A percentile compares a stretch with the other conserved stretches of the same genome.
Conservation (phyloP, 495 filamentous ascomycete genomes). For the Penicilliopsis zonata region DNA sequence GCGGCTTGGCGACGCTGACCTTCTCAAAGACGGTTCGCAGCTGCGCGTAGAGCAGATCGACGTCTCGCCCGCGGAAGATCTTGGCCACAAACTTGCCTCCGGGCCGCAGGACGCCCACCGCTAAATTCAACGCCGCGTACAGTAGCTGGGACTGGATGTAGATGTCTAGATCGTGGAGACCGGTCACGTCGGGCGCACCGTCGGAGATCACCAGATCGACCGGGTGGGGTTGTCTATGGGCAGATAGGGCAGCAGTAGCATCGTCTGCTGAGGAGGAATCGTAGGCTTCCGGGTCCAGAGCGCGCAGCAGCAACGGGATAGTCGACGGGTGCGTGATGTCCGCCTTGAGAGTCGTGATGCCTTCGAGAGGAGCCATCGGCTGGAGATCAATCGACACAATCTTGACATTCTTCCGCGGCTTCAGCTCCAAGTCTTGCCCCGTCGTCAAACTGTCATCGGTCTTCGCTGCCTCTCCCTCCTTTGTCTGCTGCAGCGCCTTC, state of each 20-base stretch:
- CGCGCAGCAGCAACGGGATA: constrained; percentile 72
- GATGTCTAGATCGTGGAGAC: constrained; percentile 92
- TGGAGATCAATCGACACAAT: constrained; percentile 94
- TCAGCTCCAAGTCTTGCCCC: constrained; percentile 21
- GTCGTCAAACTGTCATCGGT: constrained; percentile 16
- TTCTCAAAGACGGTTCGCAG: constrained; percentile 79
- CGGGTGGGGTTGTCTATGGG: constrained; percentile 45
- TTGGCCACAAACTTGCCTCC: constrained; percentile 97
- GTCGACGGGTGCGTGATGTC: constrained; percentile 97
- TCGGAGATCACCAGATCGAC: constrained; percentile 92
- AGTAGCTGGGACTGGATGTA: constrained; percentile 95
- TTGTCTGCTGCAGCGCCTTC: constrained; percentile 29
- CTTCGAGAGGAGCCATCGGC: constrained; percentile 84
- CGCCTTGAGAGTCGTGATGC: constrained; percentile 80
- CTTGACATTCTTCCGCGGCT: constrained; percentile 64
- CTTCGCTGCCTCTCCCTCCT: constrained; percentile 8
- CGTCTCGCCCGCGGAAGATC: constrained; percentile 89
- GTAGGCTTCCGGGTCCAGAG: constrained; percentile 66
- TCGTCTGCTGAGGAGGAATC: constrained; percentile 43
- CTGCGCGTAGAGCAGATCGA: constrained; percentile 85
- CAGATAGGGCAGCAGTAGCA: constrained; percentile 17
- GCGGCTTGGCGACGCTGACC: constrained; percentile 84
- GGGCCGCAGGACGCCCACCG: constrained; percentile 78
- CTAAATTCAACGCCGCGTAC: constrained; percentile 84
- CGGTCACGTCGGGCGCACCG: constrained; percentile 92